phyloP scores from a whole-genome alignment of 192 early-diverging fungal genomes.

The Entrophospora sp. region DNA sequence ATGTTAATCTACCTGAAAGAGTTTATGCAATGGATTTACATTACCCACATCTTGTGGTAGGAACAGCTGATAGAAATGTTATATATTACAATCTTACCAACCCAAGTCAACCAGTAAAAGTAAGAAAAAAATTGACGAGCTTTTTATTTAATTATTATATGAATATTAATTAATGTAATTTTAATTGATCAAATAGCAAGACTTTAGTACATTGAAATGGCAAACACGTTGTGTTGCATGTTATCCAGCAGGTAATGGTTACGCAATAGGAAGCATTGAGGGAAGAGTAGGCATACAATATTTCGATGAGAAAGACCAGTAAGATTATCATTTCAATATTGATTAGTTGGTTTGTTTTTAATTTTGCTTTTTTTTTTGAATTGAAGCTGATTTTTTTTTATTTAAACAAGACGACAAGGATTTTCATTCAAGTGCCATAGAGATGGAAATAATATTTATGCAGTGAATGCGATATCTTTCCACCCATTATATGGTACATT shows the following conservation, averaged over 20 bases:
- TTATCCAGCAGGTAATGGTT: constrained; percentile 69
- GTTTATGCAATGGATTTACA: constrained; percentile 82
- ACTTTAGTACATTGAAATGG: constrained; percentile 68
- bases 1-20: constrained; percentile 72
- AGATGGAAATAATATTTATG: no score
- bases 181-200: not conserved
- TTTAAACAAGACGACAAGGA: constrained; percentile 83
- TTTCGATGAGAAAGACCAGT: constrained; percentile 71
- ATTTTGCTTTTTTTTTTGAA: no score
- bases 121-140: not conserved
- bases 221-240: constrained; percentile 78
- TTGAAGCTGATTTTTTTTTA: constrained; percentile 66
- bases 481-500: constrained; percentile 83
- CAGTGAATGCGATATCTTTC: constrained; percentile 61
- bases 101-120: constrained; percentile 70
- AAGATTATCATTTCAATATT: constrained; percentile 10
- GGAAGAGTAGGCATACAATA: constrained; percentile 90
- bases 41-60: constrained; percentile 75
- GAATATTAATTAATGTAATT: not conserved
- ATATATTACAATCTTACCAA: constrained; percentile 71
- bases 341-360: not conserved
- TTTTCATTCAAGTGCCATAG: no score
- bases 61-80: constrained; percentile 81
- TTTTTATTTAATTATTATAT: not conserved
- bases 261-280: constrained; percentile 87